phyloP scores from a whole-genome alignment of 345 rosid species.

The Brassica rapa region DNA sequence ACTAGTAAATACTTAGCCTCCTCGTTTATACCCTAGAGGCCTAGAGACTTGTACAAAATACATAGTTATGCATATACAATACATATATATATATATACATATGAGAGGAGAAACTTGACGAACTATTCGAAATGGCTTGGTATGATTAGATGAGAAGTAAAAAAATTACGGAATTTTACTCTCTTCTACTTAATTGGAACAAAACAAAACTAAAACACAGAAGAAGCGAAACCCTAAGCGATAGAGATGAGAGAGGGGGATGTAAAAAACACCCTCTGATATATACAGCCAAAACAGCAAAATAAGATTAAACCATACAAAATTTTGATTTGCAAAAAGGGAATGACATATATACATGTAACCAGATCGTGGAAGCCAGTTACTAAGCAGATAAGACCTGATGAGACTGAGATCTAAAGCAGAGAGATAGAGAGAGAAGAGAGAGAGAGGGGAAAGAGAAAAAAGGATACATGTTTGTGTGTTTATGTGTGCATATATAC shows the following conservation, averaged over 20 bases:
- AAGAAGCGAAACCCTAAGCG: slow-evolving; percentile 33
- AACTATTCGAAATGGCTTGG: neutral
- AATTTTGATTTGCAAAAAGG: neutral
- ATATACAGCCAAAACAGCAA: slow-evolving; percentile 14
- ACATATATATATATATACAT: neutral
- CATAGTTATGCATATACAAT: neutral
- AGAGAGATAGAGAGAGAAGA: slow-evolving; percentile 17
- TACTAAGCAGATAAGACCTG: slow-evolving; percentile 29
- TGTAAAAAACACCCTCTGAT: neutral
- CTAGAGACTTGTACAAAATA: neutral
- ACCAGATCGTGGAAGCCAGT: slow-evolving; percentile 30
- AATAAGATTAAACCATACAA: slow-evolving; percentile 1
- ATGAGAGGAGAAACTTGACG: neutral
- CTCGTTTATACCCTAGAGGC: neutral
- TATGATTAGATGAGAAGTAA: slow-evolving; percentile 17
- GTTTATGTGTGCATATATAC: neutral
- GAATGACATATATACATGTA: slow-evolving; percentile 29
- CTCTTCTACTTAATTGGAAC: slow-evolving; percentile 17
- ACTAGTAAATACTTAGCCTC: neutral
- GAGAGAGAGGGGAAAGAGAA: neutral
- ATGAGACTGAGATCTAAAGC: slow-evolving; percentile 29
- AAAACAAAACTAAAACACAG: neutral
- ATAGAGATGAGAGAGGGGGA: slow-evolving; percentile 22
- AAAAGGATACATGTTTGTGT: neutral
- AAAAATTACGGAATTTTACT: slow-evolving; percentile 1